Conservation (phyloP, 2,329 filamentous ascomycete species). For the Curvularia verruculosa region DNA sequence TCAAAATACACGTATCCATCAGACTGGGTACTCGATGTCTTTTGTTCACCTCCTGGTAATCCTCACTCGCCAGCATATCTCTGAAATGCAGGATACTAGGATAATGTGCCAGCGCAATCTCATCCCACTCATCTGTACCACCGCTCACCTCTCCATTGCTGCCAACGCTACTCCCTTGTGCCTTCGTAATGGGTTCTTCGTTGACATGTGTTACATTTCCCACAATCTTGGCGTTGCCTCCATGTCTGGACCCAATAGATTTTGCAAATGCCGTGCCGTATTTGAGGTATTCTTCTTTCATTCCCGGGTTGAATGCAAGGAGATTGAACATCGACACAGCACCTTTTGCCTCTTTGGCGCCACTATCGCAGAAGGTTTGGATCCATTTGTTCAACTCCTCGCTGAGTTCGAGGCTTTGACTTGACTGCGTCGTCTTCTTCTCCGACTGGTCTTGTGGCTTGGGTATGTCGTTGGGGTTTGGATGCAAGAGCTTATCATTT, state of each 20-base stretch:
- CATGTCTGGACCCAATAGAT: constrained; percentile 59
- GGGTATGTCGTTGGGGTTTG: constrained; percentile 44
- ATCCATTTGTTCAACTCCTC: constrained; percentile 60
- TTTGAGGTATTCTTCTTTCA: constrained; percentile 60
- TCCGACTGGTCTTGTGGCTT: constrained; percentile 38
- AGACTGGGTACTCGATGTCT: constrained; percentile 58
- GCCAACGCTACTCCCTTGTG: constrained; percentile 14
- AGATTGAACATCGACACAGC: constrained; percentile 70
- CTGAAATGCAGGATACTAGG: constrained; percentile 66
- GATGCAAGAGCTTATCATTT: constrained; percentile 50
- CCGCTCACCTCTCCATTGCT: constrained; percentile 11
- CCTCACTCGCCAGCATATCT: constrained; percentile 63
- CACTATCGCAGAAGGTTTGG: constrained; percentile 32
- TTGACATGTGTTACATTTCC: constrained; percentile 58
- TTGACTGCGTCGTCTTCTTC: constrained; percentile 24
- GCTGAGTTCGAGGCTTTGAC: constrained; percentile 58
- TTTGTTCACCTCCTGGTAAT: constrained; percentile 65
- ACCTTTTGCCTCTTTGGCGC: constrained; percentile 34
- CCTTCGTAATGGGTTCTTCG: constrained; percentile 4
- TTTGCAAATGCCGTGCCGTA: constrained; percentile 63
- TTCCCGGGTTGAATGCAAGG: constrained; percentile 61
- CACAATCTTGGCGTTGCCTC: constrained; percentile 66
- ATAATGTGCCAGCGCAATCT: constrained; percentile 69
- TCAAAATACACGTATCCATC: constrained; percentile 60
- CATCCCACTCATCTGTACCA: constrained; percentile 59